Percentiles rank a stretch among this genome's conserved stretches.
Conservation (phyloP, 192 early-diverging fungal genomes). For the Coemansia javaensis region DNA sequence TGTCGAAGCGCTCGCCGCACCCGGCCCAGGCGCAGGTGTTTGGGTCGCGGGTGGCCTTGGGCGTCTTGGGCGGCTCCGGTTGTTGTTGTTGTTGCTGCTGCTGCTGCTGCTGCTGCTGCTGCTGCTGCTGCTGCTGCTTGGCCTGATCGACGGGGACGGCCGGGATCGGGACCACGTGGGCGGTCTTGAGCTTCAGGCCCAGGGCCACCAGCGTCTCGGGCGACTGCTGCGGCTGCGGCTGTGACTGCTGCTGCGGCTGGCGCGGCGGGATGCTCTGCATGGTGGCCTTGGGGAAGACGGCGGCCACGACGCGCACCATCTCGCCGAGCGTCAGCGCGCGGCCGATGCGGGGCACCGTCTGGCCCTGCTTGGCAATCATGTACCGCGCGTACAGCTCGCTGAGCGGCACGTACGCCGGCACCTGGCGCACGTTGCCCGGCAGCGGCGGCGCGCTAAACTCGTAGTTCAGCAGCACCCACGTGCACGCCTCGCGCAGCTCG, state of each 20-base stretch:
- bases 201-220: slow-evolving; percentile 16
- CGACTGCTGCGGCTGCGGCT: not conserved
- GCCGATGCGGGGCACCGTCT: slow-evolving; percentile 43
- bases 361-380: slow-evolving; percentile 38
- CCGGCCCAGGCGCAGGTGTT: slow-evolving; percentile 29
- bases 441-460: slow-evolving; percentile 14
- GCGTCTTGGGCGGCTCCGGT: no score
- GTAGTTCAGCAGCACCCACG: slow-evolving; percentile 51
- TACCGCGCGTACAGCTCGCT: slow-evolving; percentile 35
- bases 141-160: slow-evolving; percentile 7
- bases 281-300: slow-evolving; percentile 37
- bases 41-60: no score
- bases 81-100: no score
- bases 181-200: slow-evolving; percentile 16
- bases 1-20: slow-evolving; percentile 16
- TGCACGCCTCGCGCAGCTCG: slow-evolving; percentile 50
- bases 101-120: not conserved
- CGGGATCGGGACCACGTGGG: slow-evolving; percentile 34
- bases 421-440: slow-evolving; percentile 4
- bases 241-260: slow-evolving; percentile 5
- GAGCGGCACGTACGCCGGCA: slow-evolving; percentile 13
- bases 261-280: slow-evolving; percentile 10
- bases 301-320: slow-evolving; percentile 42
- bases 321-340: slow-evolving; percentile 33
- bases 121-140: not conserved